Conservation (phyloP, 2,329 filamentous ascomycete genomes). For the Cercospora sojina region DNA sequence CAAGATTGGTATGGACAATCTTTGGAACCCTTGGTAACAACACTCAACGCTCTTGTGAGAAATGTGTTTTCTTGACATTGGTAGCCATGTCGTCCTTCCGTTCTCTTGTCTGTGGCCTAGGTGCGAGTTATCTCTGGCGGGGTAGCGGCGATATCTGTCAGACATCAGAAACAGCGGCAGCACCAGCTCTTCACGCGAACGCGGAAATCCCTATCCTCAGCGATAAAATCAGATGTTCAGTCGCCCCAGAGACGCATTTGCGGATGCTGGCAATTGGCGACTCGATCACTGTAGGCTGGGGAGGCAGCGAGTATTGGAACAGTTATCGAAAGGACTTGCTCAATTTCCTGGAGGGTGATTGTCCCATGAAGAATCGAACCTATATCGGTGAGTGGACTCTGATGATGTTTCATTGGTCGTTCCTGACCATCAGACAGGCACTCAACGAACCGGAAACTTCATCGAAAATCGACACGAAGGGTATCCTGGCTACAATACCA, state of each 20-base stretch:
- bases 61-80: neutral
- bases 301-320: conserved; percentile 9
- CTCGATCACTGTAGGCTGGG: conserved; percentile 18
- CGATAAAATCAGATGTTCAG: conserved; percentile 7
- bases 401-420: neutral
- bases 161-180: neutral
- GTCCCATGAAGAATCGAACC: conserved; percentile 2
- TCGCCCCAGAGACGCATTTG: conserved; percentile 7
- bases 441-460: conserved; percentile 7
- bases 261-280: conserved; percentile 16
- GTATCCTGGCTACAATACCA: conserved; percentile 11
- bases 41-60: neutral
- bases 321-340: conserved; percentile 13
- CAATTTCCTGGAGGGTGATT: conserved; percentile 9
- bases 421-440: neutral
- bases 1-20: neutral
- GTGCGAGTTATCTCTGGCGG: conserved; percentile 2
- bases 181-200: neutral
- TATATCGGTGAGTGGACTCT: conserved; percentile 1
- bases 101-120: neutral
- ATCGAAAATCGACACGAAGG: conserved; percentile 16
- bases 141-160: neutral
- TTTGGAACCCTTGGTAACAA: neutral
- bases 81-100: neutral
- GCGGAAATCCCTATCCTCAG: neutral